Conservation (phyloP, 2,329 filamentous ascomycete genomes). For the Monilinia fructicola region DNA sequence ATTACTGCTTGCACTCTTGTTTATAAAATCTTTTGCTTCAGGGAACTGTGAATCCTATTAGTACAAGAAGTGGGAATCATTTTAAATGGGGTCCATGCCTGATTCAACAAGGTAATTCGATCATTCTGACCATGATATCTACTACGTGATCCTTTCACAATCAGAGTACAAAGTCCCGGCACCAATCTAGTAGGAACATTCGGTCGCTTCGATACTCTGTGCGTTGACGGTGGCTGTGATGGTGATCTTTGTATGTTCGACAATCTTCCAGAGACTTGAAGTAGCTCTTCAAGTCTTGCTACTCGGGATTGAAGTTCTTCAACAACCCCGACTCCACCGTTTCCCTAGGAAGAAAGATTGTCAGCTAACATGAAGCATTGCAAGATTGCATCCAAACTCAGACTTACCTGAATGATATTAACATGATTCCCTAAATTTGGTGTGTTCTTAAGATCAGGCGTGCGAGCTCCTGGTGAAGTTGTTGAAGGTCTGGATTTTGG, state of each 20-base stretch:
- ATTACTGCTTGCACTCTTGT: constrained; percentile 16
- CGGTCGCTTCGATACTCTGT: background rate
- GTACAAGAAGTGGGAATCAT: background rate
- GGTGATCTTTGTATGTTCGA: background rate
- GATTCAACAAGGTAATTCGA: constrained; percentile 18
- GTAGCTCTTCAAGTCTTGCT: constrained; percentile 20
- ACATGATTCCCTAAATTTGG: background rate
- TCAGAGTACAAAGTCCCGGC: constrained; percentile 11
- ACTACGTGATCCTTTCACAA: constrained; percentile 18
- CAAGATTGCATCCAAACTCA: background rate
- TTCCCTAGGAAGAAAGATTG: background rate
- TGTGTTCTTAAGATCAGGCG: constrained; percentile 4
- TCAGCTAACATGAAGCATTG: background rate
- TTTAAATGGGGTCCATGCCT: background rate
- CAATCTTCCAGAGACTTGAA: constrained; percentile 15
- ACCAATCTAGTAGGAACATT: constrained; percentile 1
- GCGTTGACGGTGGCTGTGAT: constrained; percentile 1
- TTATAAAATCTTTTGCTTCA: constrained; percentile 21
- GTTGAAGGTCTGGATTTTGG: constrained; percentile 13
- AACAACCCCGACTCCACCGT: constrained; percentile 9
- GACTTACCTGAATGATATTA: constrained; percentile 1
- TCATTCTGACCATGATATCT: constrained; percentile 25
- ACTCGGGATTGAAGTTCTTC: constrained; percentile 22
- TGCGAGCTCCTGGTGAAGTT: constrained; percentile 5
- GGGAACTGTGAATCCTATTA: constrained; percentile 14